Evolutionary conservation across 2,329 filamentous ascomycete genomes (phyloP).

Genomic region (Verticillium longisporum): DNA sequence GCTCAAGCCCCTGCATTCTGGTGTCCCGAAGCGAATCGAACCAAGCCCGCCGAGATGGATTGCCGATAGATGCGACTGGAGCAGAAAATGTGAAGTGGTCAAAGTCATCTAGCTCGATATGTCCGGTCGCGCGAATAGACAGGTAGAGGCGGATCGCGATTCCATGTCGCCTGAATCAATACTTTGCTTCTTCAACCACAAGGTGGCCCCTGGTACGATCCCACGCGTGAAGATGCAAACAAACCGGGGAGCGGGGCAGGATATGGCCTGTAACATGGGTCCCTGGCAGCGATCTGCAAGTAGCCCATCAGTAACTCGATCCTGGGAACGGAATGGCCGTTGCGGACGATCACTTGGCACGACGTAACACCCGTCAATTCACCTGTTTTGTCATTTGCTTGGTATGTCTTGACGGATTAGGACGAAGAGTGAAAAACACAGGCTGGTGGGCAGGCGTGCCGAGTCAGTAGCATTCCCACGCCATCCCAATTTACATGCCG

Average conservation of each 20-base stretch:
- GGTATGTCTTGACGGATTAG: not conserved
- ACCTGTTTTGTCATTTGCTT: not conserved
- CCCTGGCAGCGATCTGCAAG: not conserved
- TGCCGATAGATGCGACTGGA: not conserved
- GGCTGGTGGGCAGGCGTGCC: not conserved
- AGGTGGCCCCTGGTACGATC: not conserved
- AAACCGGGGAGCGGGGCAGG: not conserved
- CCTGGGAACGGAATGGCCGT: not conserved
- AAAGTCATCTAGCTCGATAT: not conserved
- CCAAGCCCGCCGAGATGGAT: not conserved
- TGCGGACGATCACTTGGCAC: not conserved
- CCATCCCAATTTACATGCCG: not conserved
- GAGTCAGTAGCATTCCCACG: not conserved
- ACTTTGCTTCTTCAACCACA: not conserved
- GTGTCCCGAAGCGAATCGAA: not conserved
- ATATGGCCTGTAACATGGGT: not conserved
- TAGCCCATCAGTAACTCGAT: not conserved
- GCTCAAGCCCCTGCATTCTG: not conserved
- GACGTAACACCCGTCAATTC: not conserved
- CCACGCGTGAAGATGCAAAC: not conserved
- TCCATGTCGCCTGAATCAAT: not conserved
- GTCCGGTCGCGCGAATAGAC: not conserved
- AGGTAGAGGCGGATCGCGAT: not conserved
- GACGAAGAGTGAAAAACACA: not conserved
- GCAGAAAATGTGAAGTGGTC: not conserved